Evolutionary conservation across 225 moss, liverwort and hornwort species (phyloP).

Genomic region (Sphagnum tenellum): DNA sequence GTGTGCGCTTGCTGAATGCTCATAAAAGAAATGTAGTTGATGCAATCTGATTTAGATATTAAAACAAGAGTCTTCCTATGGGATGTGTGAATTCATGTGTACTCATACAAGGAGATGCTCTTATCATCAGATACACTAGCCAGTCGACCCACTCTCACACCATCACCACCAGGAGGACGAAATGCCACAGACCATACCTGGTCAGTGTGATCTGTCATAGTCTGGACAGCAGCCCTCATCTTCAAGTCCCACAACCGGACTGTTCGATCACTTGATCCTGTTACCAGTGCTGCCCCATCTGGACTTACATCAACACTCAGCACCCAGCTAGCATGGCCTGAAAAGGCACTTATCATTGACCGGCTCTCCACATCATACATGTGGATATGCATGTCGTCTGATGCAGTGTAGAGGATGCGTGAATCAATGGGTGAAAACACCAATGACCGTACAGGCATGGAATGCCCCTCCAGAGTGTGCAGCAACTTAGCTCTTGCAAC

Average conservation of each 20-base stretch:
- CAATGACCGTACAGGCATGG: constrained; percentile 85
- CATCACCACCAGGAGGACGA: constrained; percentile 63
- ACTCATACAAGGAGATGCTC: constrained; percentile 90
- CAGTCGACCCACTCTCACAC: constrained; percentile 58
- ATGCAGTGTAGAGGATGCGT: constrained; percentile 75
- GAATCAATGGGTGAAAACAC: constrained; percentile 83
- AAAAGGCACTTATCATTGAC: constrained; percentile 73
- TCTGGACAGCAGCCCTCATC: constrained; percentile 84
- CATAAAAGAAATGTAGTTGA: no score
- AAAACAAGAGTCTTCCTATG: no score
- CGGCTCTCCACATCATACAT: constrained; percentile 88
- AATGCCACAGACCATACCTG: constrained; percentile 97
- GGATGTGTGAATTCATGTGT: constrained; percentile 32
- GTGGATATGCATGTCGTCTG: constrained; percentile 93
- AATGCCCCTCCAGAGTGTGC: constrained; percentile 79
- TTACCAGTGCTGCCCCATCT: constrained; percentile 70
- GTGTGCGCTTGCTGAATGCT: no score
- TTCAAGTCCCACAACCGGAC: constrained; percentile 89
- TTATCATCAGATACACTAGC: constrained; percentile 93
- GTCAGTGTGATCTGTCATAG: constrained; percentile 82
- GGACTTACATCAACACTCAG: constrained; percentile 84
- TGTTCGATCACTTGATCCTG: constrained; percentile 85
- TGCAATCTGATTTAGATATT: no score
- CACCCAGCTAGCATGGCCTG: constrained; percentile 95
- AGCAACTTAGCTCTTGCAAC: constrained; percentile 58